Base-by-base conservation (phyloP, 2,329 filamentous ascomycete genomes). In the Cryphonectria naterciae region DNA sequence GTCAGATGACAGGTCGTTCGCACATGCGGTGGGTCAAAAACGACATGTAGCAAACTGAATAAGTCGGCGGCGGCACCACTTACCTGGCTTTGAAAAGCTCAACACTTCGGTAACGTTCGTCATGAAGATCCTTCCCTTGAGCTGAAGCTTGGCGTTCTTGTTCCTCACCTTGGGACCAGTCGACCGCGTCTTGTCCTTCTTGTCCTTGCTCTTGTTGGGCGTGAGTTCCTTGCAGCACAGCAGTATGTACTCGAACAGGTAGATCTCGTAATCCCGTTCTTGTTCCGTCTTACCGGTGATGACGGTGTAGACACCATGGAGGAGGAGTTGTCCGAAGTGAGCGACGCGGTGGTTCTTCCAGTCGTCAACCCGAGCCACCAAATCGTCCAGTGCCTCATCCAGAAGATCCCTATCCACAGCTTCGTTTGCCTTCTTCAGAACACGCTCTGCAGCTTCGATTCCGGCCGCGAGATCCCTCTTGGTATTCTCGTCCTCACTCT, bases 71-170 rank as follows among this genome's bases (percentile, higher is more conserved):
- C 70, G n/a, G 54, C 70, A 79, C 39, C 22, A 64, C 88, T 78
- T 88, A 97, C 95, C 94, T 81, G 94, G 93, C 80, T 95, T 97
- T 65, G 92, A 90, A 72, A 96, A 85, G 25, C 92, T 95, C 58
- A 97, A 85, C n/a, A 97, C 91, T 80, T 98, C 94, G 54, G 95
- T 98, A 68, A 99, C 95, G 78, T 99, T 99, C 75, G 95, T 94
- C 95, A 99, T 98, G 83, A 98, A 98, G 77, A 99, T 99, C 67
- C 96, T 90, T 54, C 96, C 96, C 82, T 99, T 99, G 41, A 99
- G 87, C 81, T 98, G 95, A 73, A 98, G 86, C 81, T 95, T 97
- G 58, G 92, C 92, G 76, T 89, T 92, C 79, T 89, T 91, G 77
- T 87, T 89, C 62, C 83, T 82, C 63, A 81, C 78, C 80, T 90